phyloP scores from a whole-genome alignment of 1,139 yeast species.

The Candida dubliniensis region DNA sequence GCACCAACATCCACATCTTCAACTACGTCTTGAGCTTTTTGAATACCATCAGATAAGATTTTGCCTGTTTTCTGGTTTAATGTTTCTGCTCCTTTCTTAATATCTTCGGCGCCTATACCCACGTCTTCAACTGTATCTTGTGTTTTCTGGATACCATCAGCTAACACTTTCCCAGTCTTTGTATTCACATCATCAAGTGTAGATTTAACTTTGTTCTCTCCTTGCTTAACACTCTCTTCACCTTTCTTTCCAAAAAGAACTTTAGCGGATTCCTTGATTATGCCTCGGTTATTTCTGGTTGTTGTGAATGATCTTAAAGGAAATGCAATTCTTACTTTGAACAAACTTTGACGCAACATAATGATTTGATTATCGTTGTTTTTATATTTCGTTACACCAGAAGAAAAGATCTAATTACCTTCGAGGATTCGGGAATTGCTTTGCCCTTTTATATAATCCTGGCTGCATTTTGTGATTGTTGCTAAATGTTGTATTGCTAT shows the following conservation, averaged over 20 bases:
- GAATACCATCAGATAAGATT: slow-evolving; percentile 7
- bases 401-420: no score
- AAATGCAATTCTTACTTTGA: background rate
- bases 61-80: slow-evolving; percentile 9
- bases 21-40: slow-evolving; percentile 9
- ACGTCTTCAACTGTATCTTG: slow-evolving; percentile 5
- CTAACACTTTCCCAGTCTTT: slow-evolving; percentile 2
- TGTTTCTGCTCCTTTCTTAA: slow-evolving; percentile 4
- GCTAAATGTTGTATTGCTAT: no score
- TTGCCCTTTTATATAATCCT: no score
- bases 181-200: slow-evolving; percentile 6
- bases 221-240: slow-evolving; percentile 1
- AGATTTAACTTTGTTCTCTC: slow-evolving; percentile 6
- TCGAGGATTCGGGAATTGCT: no score
- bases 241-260: slow-evolving; percentile 12
- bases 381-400: no score
- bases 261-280: background rate
- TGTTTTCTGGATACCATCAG: slow-evolving; percentile 8
- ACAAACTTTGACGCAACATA: background rate
- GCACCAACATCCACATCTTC: slow-evolving; percentile 1
- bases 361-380: background rate
- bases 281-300: background rate
- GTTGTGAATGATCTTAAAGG: background rate
- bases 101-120: background rate
- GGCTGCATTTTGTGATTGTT: no score